Conservation (phyloP, 202 grass and related monocot genomes). For the Zoysia matrella region DNA sequence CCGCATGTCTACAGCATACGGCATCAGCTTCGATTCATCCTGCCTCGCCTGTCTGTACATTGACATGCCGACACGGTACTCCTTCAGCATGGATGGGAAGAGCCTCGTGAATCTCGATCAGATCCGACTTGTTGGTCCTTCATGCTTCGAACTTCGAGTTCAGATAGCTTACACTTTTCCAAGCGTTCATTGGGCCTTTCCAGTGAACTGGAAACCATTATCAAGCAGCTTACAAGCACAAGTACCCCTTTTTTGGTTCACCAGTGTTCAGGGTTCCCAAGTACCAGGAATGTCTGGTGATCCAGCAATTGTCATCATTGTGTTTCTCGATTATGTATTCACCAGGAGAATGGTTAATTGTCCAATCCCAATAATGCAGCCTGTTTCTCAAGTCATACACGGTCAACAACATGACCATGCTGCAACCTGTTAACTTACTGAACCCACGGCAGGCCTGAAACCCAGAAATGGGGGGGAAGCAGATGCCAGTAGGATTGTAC, state of each 20-base stretch:
- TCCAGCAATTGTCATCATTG: neutral
- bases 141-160: neutral
- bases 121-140: neutral
- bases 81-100: neutral
- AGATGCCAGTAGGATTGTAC: neutral
- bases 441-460: neutral
- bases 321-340: neutral
- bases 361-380: neutral
- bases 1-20: neutral
- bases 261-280: neutral
- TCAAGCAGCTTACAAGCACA: neutral
- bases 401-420: neutral
- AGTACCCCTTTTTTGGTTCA: neutral
- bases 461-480: conserved; percentile 9
- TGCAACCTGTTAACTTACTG: neutral
- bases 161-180: neutral
- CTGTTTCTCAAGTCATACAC: neutral
- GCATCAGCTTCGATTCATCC: conserved; percentile 20
- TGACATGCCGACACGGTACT: neutral
- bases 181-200: neutral
- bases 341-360: neutral
- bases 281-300: neutral
- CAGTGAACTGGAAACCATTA: neutral
- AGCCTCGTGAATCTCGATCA: conserved; percentile 9
- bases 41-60: conserved; percentile 33